Percentiles rank a stretch among this genome's conserved stretches.
These are phyloP conservation scores for Fusarium dimerum DNA, from an alignment of 2,329 filamentous ascomycete genomes.

Conservation along the genomic window DNA sequence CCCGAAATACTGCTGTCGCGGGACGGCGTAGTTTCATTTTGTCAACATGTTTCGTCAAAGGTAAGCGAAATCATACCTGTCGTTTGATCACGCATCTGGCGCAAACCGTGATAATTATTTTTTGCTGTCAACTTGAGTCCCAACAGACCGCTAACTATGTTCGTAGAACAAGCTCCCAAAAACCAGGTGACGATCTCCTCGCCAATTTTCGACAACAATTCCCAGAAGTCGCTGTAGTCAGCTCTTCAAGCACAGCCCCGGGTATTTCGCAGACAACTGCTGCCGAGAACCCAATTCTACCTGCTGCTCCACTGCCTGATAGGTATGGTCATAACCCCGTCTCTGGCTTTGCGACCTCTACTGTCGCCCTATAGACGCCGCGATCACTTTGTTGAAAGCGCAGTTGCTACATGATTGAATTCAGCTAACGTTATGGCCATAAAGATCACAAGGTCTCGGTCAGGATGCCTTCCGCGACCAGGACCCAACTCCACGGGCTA, in stretches of 20 bases:
- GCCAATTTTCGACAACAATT: constrained; percentile 83
- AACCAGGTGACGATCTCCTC: constrained; percentile 83
- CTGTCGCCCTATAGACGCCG: not conserved
- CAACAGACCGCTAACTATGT: constrained; percentile 4
- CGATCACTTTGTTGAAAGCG: not conserved
- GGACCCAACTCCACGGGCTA: constrained; percentile 79
- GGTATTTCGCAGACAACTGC: constrained; percentile 39
- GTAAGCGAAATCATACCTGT: constrained; percentile 14
- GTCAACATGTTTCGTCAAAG: constrained; percentile 34
- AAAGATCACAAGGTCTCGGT: constrained; percentile 25
- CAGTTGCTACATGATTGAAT: not conserved
- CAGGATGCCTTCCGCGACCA: constrained; percentile 59
- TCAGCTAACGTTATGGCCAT: constrained; percentile 11
- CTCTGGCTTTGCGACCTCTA: not conserved
- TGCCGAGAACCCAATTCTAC: constrained; percentile 22
- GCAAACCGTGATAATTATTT: not conserved
- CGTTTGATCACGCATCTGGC: not conserved
- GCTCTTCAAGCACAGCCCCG: constrained; percentile 45
- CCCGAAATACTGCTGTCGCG: constrained; percentile 15
- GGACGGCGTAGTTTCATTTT: constrained; percentile 18
- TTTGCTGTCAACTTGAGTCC: not conserved
- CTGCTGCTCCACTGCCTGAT: constrained; percentile 26
- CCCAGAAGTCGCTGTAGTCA: constrained; percentile 65
- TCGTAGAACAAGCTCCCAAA: constrained; percentile 73
- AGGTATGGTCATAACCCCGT: constrained; percentile 26